Evolutionary conservation across 108 stramenopile species (phyloP).

Genomic region (Cyclotella choctawhatcheeana): DNA sequence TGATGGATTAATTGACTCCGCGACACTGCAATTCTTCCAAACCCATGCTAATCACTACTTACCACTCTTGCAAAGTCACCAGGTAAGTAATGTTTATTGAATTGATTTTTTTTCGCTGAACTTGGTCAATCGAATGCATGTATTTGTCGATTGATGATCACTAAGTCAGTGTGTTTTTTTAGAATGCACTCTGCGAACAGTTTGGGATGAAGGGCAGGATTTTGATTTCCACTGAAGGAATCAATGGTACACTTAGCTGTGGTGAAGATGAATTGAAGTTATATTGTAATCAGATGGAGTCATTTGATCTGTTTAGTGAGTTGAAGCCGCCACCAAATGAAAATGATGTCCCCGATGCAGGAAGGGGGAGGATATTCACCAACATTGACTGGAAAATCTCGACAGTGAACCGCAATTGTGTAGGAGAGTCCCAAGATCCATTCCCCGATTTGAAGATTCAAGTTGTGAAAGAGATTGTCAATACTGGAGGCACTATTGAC

Average conservation of each 20-base stretch:
- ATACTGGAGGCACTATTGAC: slow-evolving; percentile 63
- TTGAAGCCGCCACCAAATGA: slow-evolving; percentile 23
- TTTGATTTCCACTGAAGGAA: slow-evolving; percentile 66
- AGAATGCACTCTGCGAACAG: slow-evolving; percentile 34
- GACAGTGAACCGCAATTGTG: slow-evolving; percentile 20
- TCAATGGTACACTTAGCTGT: slow-evolving; percentile 82
- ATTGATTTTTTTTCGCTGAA: too few species aligned
- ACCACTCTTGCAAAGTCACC: slow-evolving; percentile 33
- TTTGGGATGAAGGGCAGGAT: slow-evolving; percentile 65
- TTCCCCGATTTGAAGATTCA: slow-evolving; percentile 84
- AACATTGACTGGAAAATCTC: slow-evolving; percentile 81
- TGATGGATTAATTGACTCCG: background rate
- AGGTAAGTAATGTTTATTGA: too few species aligned
- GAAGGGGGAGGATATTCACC: slow-evolving; percentile 46
- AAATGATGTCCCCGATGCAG: slow-evolving; percentile 11
- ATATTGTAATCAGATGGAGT: slow-evolving; percentile 55
- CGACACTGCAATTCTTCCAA: slow-evolving; percentile 28
- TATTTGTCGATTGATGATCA: too few species aligned
- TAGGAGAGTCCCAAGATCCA: slow-evolving; percentile 36
- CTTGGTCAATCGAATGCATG: too few species aligned
- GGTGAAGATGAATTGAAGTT: slow-evolving; percentile 19
- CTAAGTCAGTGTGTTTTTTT: too few species aligned
- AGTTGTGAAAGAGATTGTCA: slow-evolving; percentile 85
- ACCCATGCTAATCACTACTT: slow-evolving; percentile 30
- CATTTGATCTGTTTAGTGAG: slow-evolving; percentile 59